Evolutionary conservation across 2,329 filamentous ascomycete species (phyloP), one percentile per base, ranked within the genome.

Genomic region (Fulvia fulva): DNA sequence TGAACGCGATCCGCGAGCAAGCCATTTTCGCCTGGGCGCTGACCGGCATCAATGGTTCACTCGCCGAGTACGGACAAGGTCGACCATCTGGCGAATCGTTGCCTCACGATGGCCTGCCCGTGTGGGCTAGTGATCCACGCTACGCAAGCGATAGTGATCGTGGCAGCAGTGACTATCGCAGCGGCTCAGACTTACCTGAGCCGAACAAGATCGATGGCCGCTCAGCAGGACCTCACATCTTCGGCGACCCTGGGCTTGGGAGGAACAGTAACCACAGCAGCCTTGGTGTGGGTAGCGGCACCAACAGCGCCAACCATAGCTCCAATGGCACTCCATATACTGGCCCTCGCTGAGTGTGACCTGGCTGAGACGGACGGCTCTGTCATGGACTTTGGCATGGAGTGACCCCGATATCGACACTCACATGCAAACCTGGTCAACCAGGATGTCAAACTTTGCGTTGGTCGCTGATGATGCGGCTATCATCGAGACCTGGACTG

Each of bases 21-120:
- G 90, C 89, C 1, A 88, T 94, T n/a, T 94, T 95, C 70, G 90
- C 90, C 9, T 95, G 90, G 90, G 87, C 87, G 1, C 75, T 93
- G 11, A 84, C 86, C 23, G 89, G 89, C 22, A 92, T 92, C 76
- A 93, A 94, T 71, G 87, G 87, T 14, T 87, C 84, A 43, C 75
- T 93, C 55, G 84, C 86, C 16, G 79, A 83, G 2, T 88, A 87
- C 67, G 79, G 83, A 47, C 79, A 78, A 4, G 88, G 89, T 2
- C 78, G 76, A 26, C 85, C 88, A 0, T 76, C 73, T 21, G 87
- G 83, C n/a, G 84, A 88, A 60, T 80, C 85, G 28, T 78, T 84
- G 59, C 87, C 88, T 1, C 76, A 78, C 1, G 81, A 81, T 45
- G 85, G 83, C 1, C 75, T 87, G 14, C 83, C 84, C 0, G 73